Evolutionary conservation across 306 rosid species (phyloP), one percentile per base, ranked within the genome.

Genomic region (Ceratonia siliqua): DNA sequence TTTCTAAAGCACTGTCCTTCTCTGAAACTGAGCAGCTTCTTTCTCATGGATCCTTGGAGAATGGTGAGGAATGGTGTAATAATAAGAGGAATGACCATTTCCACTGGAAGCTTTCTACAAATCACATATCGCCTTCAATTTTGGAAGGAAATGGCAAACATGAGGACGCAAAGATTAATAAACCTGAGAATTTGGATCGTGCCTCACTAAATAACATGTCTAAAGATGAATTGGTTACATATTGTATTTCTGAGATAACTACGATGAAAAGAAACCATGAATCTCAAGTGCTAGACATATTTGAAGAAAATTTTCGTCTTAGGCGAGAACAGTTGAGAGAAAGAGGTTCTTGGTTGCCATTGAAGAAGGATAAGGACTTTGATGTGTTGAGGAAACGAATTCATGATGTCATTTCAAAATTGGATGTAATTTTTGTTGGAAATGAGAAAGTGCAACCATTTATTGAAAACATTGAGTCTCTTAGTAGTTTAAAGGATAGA

Each of bases 191-290:
- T 81, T 71, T 76, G 54, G 91, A 86, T 79, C 88, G 86, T 48
- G 18, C 43, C 76, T 65, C 59, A 49, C 79, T 89, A 49, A 79
- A 72, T 83, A 73, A 76, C 82, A 15, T 87, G 91, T 13, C 73
- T 3, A 82, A 6, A 75, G 92, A 90, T 21, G 88, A 87, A 33
- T 72, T 92, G 85, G 53, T 85, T 33, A 32, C 32, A 38, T 69
- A 85, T 73, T 82, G 53, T 41, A 83, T 77, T 70, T 74, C 78
- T 36, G 87, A 81, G 87, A 86, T 95, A 81, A 86, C 90, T 62
- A 85, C 79, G 56, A 82, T 87, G 92, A 90, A 82, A 87, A 89
- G 98, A 85, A 82, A 87, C 61, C 98, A 95, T 28, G 99, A 95
- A 72, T 87, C 87, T 46, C 72, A 87, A 63, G 88, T 90, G 83